These are phyloP conservation scores for Apiospora malaysiana DNA, from an alignment of 2,329 filamentous ascomycete species.

Conservation along the genomic window DNA sequence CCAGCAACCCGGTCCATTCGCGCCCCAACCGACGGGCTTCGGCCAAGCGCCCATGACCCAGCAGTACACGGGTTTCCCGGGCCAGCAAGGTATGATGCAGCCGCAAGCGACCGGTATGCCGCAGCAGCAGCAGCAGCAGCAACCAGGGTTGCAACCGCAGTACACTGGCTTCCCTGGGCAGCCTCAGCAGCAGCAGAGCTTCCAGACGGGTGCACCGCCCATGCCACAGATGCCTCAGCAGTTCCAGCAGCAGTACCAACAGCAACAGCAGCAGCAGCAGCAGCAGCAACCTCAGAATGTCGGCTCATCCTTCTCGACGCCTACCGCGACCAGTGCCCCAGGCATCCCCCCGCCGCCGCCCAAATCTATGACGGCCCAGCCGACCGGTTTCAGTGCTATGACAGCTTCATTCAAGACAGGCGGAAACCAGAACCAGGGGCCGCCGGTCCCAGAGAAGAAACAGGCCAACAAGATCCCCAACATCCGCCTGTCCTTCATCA, in stretches of 20 bases:
- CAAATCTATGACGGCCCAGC: slow-evolving; percentile 68
- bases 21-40: slow-evolving; percentile 66
- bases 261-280: slow-evolving; percentile 53
- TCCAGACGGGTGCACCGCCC: slow-evolving; percentile 64
- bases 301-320: slow-evolving; percentile 51
- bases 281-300: slow-evolving; percentile 49
- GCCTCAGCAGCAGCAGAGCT: slow-evolving; percentile 62
- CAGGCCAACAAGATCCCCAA: slow-evolving; percentile 82
- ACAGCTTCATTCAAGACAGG: slow-evolving; percentile 68
- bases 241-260: slow-evolving; percentile 64
- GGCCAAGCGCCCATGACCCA: slow-evolving; percentile 60
- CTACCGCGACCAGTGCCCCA: slow-evolving; percentile 56
- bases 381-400: slow-evolving; percentile 71
- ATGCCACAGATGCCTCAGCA: slow-evolving; percentile 66
- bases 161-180: slow-evolving; percentile 52
- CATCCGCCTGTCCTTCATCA: slow-evolving; percentile 94
- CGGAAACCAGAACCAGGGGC: slow-evolving; percentile 48
- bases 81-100: slow-evolving; percentile 53
- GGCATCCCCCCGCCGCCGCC: slow-evolving; percentile 56
- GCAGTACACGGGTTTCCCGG: slow-evolving; percentile 66
- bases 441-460: slow-evolving; percentile 55
- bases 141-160: slow-evolving; percentile 54
- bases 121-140: slow-evolving; percentile 69
- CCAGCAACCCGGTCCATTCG: slow-evolving; percentile 61
- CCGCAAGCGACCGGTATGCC: slow-evolving; percentile 62